Conservation (phyloP, 805 yeast genomes). For the Metschnikowia cubensis region DNA sequence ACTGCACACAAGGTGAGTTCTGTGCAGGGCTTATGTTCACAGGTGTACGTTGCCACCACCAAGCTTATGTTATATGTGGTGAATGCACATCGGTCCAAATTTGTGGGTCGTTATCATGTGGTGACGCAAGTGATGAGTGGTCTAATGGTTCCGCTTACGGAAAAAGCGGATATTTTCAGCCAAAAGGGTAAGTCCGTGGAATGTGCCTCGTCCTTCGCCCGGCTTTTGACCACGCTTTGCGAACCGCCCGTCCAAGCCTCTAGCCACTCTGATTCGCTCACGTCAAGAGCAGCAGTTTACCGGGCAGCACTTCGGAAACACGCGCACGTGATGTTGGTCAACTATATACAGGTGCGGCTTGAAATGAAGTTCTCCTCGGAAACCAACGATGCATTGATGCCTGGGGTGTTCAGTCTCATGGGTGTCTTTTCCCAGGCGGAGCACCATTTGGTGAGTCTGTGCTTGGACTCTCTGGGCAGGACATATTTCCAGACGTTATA, state of each 20-base stretch:
- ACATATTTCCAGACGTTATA: constrained; percentile 63
- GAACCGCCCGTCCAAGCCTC: constrained; percentile 53
- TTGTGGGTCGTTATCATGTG: constrained; percentile 71
- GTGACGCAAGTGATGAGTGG: constrained; percentile 47
- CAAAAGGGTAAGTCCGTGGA: neutral
- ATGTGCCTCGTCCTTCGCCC: constrained; percentile 44
- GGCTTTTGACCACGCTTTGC: constrained; percentile 65
- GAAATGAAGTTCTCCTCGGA: constrained; percentile 43
- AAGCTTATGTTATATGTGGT: constrained; percentile 57
- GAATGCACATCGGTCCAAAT: constrained; percentile 63
- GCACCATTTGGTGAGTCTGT: constrained; percentile 54
- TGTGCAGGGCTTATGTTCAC: constrained; percentile 8
- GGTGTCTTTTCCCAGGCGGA: constrained; percentile 69
- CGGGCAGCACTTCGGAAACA: constrained; percentile 63
- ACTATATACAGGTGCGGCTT: constrained; percentile 55
- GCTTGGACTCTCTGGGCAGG: constrained; percentile 67
- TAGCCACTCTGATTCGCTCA: constrained; percentile 36
- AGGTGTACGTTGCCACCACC: constrained; percentile 36
- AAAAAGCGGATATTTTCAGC: constrained; percentile 14
- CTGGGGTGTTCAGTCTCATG: constrained; percentile 60
- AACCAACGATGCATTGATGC: constrained; percentile 45
- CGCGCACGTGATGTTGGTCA: constrained; percentile 54
- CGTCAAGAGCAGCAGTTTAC: constrained; percentile 50
- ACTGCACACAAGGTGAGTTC: constrained; percentile 26
- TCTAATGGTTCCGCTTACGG: constrained; percentile 45